Conservation (phyloP, 2,329 filamentous ascomycete species). For the Trichoderma guizhouense region DNA sequence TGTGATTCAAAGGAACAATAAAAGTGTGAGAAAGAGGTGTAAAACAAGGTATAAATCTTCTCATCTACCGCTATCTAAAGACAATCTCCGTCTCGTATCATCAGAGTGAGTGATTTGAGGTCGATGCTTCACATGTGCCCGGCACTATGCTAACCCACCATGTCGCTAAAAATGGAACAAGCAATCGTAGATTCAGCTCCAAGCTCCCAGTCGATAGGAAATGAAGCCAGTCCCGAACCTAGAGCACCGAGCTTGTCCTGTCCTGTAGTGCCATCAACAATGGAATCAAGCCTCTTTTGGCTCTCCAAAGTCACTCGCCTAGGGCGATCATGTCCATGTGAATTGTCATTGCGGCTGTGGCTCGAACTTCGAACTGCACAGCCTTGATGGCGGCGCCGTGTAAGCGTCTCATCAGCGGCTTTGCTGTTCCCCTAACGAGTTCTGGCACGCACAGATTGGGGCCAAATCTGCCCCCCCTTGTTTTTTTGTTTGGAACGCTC, state of each 20-base stretch:
- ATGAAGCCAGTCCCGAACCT: neutral
- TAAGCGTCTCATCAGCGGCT: slow-evolving; percentile 11
- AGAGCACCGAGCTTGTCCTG: neutral
- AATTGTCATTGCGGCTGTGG: neutral
- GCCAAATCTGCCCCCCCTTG: slow-evolving; percentile 10
- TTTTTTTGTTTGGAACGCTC: neutral
- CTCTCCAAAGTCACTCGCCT: neutral
- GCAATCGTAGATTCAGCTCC: neutral
- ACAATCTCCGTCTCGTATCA: neutral
- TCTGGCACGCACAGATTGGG: neutral
- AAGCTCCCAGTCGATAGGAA: neutral
- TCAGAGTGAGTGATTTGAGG: neutral
- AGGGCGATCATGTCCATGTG: neutral
- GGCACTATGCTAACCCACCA: neutral
- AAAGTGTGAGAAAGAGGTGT: neutral
- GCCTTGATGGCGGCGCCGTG: slow-evolving; percentile 9
- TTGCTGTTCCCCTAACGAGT: neutral
- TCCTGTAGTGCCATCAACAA: neutral
- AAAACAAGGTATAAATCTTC: neutral
- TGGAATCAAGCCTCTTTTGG: neutral
- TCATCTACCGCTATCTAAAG: neutral
- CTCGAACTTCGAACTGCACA: neutral
- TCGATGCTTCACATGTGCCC: neutral
- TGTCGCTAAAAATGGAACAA: neutral
- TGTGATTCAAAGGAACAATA: neutral